Evolutionary conservation across 805 yeast species (phyloP).

Genomic region (Starmerella geochares): DNA sequence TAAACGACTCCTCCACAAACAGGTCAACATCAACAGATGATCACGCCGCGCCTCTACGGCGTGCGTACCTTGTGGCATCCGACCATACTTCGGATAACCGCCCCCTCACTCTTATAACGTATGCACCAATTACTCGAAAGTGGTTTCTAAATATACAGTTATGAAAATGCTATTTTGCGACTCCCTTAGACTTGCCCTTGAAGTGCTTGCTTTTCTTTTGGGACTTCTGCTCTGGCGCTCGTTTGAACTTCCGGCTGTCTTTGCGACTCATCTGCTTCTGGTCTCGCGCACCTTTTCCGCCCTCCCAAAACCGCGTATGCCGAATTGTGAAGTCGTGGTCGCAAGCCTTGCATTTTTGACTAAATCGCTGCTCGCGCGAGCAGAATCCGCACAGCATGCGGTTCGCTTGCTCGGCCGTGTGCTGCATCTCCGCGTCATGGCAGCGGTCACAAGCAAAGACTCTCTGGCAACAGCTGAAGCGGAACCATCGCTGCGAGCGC

Average conservation of each 20-base stretch:
- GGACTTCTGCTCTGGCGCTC: slow-evolving; percentile 15
- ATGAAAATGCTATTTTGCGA: background rate
- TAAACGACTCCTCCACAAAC: no score
- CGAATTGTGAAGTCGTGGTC: slow-evolving; percentile 31
- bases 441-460: slow-evolving; percentile 38
- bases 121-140: background rate
- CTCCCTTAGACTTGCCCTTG: slow-evolving; percentile 21
- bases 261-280: slow-evolving; percentile 34
- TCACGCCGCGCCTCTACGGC: no score
- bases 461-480: slow-evolving; percentile 36
- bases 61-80: no score
- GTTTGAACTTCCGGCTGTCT: slow-evolving; percentile 36
- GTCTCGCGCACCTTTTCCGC: slow-evolving; percentile 38
- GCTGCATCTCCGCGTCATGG: slow-evolving; percentile 34
- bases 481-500: slow-evolving; percentile 36
- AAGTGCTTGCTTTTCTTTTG: slow-evolving; percentile 18
- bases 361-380: slow-evolving; percentile 35
- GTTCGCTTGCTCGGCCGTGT: slow-evolving; percentile 32
- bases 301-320: slow-evolving; percentile 38
- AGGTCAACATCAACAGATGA: no score
- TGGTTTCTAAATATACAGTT: background rate
- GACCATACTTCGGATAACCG: no score
- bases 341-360: slow-evolving; percentile 32
- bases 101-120: background rate
- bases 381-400: slow-evolving; percentile 38